Percentiles rank a stretch among this genome's conserved stretches.
Evolutionary conservation across 2,329 filamentous ascomycete genomes (phyloP).

Genomic region (Zymoseptoria tritici): DNA sequence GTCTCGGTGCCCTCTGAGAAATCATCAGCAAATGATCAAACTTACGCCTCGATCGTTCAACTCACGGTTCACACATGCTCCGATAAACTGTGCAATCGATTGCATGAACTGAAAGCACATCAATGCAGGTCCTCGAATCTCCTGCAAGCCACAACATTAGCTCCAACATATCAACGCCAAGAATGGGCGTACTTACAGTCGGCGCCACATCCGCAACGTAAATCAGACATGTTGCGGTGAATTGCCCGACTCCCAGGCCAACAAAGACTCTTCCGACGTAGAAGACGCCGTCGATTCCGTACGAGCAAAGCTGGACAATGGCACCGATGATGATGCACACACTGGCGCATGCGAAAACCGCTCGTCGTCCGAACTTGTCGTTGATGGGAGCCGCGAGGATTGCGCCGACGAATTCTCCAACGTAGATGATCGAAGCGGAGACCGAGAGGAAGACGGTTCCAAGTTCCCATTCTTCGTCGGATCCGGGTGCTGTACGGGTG

Average conservation of each 20-base stretch:
- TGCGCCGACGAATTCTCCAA: slow-evolving; percentile 16
- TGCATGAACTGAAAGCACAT: slow-evolving; percentile 21
- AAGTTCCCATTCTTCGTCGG: slow-evolving; percentile 5
- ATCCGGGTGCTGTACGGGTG: slow-evolving; percentile 7
- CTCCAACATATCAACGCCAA: background rate
- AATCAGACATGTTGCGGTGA: slow-evolving; percentile 16
- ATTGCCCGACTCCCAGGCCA: slow-evolving; percentile 16
- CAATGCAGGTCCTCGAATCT: slow-evolving; percentile 16
- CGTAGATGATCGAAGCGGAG: slow-evolving; percentile 17
- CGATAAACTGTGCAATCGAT: slow-evolving; percentile 15
- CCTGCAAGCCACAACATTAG: background rate
- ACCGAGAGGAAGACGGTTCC: slow-evolving; percentile 16
- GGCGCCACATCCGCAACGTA: slow-evolving; percentile 18
- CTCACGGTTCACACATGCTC: slow-evolving; percentile 15
- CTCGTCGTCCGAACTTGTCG: slow-evolving; percentile 16
- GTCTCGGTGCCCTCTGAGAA: slow-evolving; percentile 12
- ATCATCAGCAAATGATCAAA: background rate
- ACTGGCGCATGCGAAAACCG: slow-evolving; percentile 14
- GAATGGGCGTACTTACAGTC: background rate
- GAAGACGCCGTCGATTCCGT: slow-evolving; percentile 16
- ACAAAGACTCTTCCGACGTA: slow-evolving; percentile 16
- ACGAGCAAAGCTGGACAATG: slow-evolving; percentile 16
- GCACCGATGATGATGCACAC: slow-evolving; percentile 15
- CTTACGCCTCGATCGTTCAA: background rate
- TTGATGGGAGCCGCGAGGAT: slow-evolving; percentile 17